phyloP scores from a whole-genome alignment of 1,139 yeast genomes.

The Lodderomyces margitis region DNA sequence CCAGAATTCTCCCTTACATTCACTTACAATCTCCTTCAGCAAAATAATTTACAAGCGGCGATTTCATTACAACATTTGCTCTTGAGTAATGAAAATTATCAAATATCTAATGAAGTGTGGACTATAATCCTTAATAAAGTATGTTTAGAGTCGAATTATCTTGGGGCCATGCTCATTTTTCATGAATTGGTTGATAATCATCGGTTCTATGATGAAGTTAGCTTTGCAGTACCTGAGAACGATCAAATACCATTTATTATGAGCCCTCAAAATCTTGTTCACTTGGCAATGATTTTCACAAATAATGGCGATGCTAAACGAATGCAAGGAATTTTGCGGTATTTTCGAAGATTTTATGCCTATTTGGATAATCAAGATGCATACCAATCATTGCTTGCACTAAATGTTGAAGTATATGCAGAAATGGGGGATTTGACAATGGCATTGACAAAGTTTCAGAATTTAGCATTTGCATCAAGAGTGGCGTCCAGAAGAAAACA shows the following conservation, averaged over 20 bases:
- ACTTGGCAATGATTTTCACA: slow-evolving; percentile 28
- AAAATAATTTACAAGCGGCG: slow-evolving; percentile 20
- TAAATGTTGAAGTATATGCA: slow-evolving; percentile 34
- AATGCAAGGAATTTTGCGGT: slow-evolving; percentile 30
- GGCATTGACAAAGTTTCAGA: slow-evolving; percentile 27
- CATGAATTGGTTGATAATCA: slow-evolving; percentile 36
- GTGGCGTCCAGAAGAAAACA: neutral
- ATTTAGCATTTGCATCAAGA: slow-evolving; percentile 14
- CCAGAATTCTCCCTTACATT: slow-evolving; percentile 21
- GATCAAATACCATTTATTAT: slow-evolving; percentile 33
- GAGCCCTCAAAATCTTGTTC: slow-evolving; percentile 24
- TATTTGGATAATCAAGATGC: slow-evolving; percentile 20
- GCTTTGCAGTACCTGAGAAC: slow-evolving; percentile 21
- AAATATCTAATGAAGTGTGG: slow-evolving; percentile 39
- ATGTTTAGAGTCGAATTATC: slow-evolving; percentile 24
- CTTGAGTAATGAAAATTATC: slow-evolving; percentile 17
- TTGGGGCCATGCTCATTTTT: slow-evolving; percentile 36
- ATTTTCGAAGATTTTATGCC: slow-evolving; percentile 42
- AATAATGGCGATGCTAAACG: slow-evolving; percentile 26
- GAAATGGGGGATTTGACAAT: slow-evolving; percentile 20
- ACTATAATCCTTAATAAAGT: slow-evolving; percentile 26
- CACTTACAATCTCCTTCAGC: slow-evolving; percentile 19
- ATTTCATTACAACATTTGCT: slow-evolving; percentile 27
- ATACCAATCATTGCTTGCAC: slow-evolving; percentile 27
- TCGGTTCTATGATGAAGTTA: slow-evolving; percentile 18